These are phyloP conservation scores for Ustilago crameri DNA, from an alignment of 1,284 basidiomycete species.

Conservation along the genomic window DNA sequence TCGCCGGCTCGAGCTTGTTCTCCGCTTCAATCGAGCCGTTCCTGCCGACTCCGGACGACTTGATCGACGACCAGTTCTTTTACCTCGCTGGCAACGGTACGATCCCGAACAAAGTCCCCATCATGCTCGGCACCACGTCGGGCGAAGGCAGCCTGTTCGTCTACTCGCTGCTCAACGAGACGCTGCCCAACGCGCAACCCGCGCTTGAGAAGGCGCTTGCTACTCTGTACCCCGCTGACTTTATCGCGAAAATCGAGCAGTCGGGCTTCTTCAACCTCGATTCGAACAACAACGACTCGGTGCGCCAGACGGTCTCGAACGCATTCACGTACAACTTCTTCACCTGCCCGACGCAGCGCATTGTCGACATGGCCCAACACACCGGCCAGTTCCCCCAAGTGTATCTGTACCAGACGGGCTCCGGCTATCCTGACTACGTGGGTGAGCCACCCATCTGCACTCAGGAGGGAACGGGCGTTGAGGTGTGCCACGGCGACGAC, in stretches of 20 bases:
- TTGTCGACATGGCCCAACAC: conserved; percentile 18
- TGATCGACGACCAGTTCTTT: conserved; percentile 45
- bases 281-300: conserved; percentile 20
- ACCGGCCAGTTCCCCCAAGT: conserved; percentile 23
- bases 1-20: conserved; percentile 6
- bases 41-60: conserved; percentile 33
- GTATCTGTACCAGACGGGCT: conserved; percentile 37
- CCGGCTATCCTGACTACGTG: conserved; percentile 21
- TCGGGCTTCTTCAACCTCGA: conserved; percentile 36
- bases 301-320: conserved; percentile 20
- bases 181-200: conserved; percentile 15
- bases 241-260: conserved; percentile 8
- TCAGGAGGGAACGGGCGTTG: conserved; percentile 11
- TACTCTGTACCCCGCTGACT: conserved; percentile 10
- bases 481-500: conserved; percentile 36
- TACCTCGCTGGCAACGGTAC: conserved; percentile 45
- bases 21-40: conserved; percentile 30
- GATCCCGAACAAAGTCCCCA: conserved; percentile 40
- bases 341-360: conserved; percentile 41
- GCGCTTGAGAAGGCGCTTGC: conserved; percentile 22
- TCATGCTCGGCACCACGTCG: conserved; percentile 30
- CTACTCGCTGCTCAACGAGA: conserved; percentile 23
- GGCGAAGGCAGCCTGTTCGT: conserved; percentile 41
- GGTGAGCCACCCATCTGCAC: conserved; percentile 22
- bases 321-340: conserved; percentile 47